Percentiles rank a stretch among this genome's conserved stretches.
These are phyloP conservation scores for Ogataea paradorogensis DNA, from an alignment of 805 yeast genomes.

Conservation along the genomic window DNA sequence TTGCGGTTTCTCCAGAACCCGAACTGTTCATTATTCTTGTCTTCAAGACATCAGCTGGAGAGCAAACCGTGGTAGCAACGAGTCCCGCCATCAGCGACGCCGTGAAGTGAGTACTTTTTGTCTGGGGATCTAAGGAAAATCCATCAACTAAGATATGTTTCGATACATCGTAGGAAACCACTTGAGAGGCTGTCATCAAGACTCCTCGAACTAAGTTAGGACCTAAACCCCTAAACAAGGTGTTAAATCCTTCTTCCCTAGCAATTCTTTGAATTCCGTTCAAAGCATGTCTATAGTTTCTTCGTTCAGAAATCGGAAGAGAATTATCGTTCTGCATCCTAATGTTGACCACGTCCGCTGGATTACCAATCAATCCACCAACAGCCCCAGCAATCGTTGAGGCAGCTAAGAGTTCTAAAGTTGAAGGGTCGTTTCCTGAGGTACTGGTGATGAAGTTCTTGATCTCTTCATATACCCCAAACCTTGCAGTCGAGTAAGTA, in stretches of 20 bases:
- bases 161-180: conserved; percentile 79
- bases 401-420: conserved; percentile 61
- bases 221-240: conserved; percentile 68
- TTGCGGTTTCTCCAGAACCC: conserved; percentile 45
- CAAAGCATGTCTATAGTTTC: conserved; percentile 74
- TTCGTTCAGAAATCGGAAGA: conserved; percentile 57
- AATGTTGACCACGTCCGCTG: conserved; percentile 82
- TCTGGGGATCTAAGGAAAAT: conserved; percentile 51
- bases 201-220: conserved; percentile 82
- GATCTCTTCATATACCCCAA: conserved; percentile 78
- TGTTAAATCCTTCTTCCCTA: conserved; percentile 54
- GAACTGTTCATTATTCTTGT: conserved; percentile 80
- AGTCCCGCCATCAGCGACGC: conserved; percentile 81
- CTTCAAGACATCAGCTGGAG: conserved; percentile 89
- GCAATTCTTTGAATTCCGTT: conserved; percentile 67
- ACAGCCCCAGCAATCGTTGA: conserved; percentile 84
- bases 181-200: conserved; percentile 88
- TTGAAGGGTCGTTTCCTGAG: conserved; percentile 46
- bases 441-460: conserved; percentile 52
- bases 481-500: conserved; percentile 81
- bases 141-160: conserved; percentile 55
- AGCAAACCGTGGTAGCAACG: conserved; percentile 87
- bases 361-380: conserved; percentile 86
- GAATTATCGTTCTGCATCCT: conserved; percentile 89
- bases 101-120: conserved; percentile 69